Evolutionary conservation across 192 early-diverging fungal genomes (phyloP).

Genomic region (Coemansia sp.): DNA sequence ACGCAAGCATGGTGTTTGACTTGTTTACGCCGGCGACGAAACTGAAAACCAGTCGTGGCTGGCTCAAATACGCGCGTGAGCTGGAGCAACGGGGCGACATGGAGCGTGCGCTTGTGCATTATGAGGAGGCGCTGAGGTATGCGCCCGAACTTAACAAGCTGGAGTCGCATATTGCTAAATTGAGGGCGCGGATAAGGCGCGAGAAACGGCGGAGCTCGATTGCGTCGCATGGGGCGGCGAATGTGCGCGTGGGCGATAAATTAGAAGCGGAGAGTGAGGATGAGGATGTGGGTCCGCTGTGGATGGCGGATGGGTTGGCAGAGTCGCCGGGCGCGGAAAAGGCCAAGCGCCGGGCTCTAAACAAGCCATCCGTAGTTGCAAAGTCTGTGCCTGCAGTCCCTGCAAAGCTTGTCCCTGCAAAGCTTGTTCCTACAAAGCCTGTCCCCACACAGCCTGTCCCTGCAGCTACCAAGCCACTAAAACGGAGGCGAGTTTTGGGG

Average conservation of each 20-base stretch:
- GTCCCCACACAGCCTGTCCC: not conserved
- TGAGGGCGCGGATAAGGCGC: constrained; percentile 28
- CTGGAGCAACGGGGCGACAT: constrained; percentile 52
- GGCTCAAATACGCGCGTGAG: constrained; percentile 54
- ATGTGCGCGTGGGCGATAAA: constrained; percentile 12
- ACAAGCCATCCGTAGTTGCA: not conserved
- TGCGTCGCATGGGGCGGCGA: constrained; percentile 30
- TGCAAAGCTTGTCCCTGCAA: not conserved
- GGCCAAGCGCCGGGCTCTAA: constrained; percentile 26
- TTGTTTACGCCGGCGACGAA: constrained; percentile 59
- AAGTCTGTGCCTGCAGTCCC: not conserved
- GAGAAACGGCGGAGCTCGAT: constrained; percentile 42
- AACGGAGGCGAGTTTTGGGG: constrained; percentile 23
- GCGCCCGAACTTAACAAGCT: constrained; percentile 53
- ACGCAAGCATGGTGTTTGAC: constrained; percentile 41
- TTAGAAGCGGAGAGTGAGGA: constrained; percentile 13
- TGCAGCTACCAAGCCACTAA: not conserved
- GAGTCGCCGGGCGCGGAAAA: constrained; percentile 53
- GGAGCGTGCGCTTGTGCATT: constrained; percentile 52
- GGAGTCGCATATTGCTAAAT: constrained; percentile 47
- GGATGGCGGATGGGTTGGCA: constrained; percentile 39
- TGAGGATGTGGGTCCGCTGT: constrained; percentile 30
- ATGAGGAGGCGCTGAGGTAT: constrained; percentile 51
- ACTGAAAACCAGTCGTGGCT: constrained; percentile 57
- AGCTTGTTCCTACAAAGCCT: not conserved